phyloP scores from a whole-genome alignment of 345 rosid genomes.

The Aurinia saxatilis region DNA sequence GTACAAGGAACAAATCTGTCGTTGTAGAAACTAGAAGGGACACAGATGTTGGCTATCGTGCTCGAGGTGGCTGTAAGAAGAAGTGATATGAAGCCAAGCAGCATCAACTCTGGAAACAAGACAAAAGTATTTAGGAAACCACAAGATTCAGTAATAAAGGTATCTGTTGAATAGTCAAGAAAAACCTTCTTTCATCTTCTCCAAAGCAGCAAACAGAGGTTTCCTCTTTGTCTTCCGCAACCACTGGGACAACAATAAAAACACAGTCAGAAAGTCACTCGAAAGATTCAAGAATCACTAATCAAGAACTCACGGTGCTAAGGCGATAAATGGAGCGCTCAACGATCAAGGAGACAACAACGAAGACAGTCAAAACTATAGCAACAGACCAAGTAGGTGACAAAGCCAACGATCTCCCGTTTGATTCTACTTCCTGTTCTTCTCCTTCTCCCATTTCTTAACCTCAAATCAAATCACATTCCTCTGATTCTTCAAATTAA shows the following conservation, averaged over 20 bases:
- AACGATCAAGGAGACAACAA: slow-evolving; percentile 71
- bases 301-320: slow-evolving; percentile 46
- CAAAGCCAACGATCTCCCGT: slow-evolving; percentile 66
- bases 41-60: slow-evolving; percentile 72
- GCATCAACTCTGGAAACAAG: slow-evolving; percentile 74
- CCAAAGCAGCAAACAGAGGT: slow-evolving; percentile 76
- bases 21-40: slow-evolving; percentile 76
- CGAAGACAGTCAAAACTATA: slow-evolving; percentile 78
- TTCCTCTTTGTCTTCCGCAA: slow-evolving; percentile 69
- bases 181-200: slow-evolving; percentile 95
- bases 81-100: slow-evolving; percentile 96
- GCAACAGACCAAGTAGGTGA: slow-evolving; percentile 99
- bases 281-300: not conserved
- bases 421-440: slow-evolving; percentile 17
- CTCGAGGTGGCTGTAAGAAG: slow-evolving; percentile 81
- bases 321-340: slow-evolving; percentile 79
- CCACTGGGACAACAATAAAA: slow-evolving; percentile 50
- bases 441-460: slow-evolving; percentile 29
- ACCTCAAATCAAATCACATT: not conserved
- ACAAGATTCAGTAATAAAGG: not conserved
- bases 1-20: slow-evolving; percentile 75
- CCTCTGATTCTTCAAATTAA: not conserved
- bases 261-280: not conserved
- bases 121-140: not conserved
- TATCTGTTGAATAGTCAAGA: not conserved